Evolutionary conservation across 345 rosid genomes (phyloP), one percentile per base, ranked within the genome.

Genomic region (Chamaenerion angustifolium): DNA sequence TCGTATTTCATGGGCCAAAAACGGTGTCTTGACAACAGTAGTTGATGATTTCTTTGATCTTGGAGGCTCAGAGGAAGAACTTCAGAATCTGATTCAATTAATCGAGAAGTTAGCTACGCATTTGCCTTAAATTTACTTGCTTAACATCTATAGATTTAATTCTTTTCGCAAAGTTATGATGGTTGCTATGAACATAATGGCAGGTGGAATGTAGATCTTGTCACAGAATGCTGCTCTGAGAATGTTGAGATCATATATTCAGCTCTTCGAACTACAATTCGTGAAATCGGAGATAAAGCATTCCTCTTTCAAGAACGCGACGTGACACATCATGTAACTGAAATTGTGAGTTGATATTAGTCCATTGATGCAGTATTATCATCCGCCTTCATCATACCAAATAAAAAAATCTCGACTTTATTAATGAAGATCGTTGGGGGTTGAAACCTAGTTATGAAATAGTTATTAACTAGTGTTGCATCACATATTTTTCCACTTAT

Each of bases 1-100:
- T 10, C 92, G 94, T 41, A 73, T 81, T 45, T 68, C 92, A n/a
- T 90, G 96, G 98, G 95, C 95, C 49, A 90, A 90, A 76, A 82
- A 78, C 49, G 80, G 79, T 15, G 89, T 87, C 31, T 87, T 90
- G 54, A 75, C 92, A 18, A 90, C 96, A 8, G 82, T 86, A 45
- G 72, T 86, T 11, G 98, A 86, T 43, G 98, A 86, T 63, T 90
- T 90, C 56, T 90, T 73, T 55, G 96, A 90, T 56, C 71, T 83
- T 63, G 95, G 92, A 55, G 95, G 88, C 40, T 83, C 95, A 16
- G 69, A 57, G 51, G 90, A 79, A 64, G 97, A 89, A 60, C 59
- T 79, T 25, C 53, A 71, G 44, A 85, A 85, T 77, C 71, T 89
- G 48, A 57, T 83, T 42, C 61, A 77, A 27, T 71, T 85, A 71